Evolutionary conservation across 1,284 basidiomycete genomes (phyloP), one percentile per base, ranked within the genome.

Genomic region (Sporisorium scitamineum): DNA sequence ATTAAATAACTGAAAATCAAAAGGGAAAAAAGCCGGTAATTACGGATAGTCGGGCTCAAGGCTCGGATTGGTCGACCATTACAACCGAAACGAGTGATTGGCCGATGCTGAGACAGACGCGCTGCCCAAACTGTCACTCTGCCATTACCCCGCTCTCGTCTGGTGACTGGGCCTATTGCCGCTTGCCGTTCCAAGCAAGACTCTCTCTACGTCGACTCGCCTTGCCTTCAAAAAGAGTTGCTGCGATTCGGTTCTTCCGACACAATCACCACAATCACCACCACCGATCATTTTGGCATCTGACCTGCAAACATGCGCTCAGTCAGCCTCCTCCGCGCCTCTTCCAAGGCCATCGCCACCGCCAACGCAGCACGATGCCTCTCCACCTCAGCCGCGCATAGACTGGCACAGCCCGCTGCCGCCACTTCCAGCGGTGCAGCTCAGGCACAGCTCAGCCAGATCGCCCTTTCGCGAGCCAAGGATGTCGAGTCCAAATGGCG

Each of bases 401-500:
- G 66, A 47, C 62, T 72, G 41, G 74, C 74, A 6, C 58, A 61
- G 44, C 65, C 74, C 34, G 66, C 71, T 34, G 50, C 62, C 34
- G 72, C 72, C 13, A 50, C 65, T 54, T 39, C 73, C 3, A 22
- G 57, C 26, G 50, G 44, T 26, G 50, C 63, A 22, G 59, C 68
- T 5, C 42, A 66, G 54, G 70, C 71, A 1, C 60, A 62, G 62
- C 72, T 81, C 34, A 76, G 78, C 51, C 64, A 65, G 55, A 47
- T 80, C 22, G 80, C 80, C 16, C 60, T 70, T 16, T 62, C 77
- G 4, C 58, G 64, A 48, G 80, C 80, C 34, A 70, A 80, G 53
- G 78, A 80, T 20, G 75, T 81, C 52, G 76, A 82, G 58, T 54
- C 68, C 34, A 82, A 82, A 39, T 96, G 94, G 93, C 91, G 91